A percentile compares a stretch with the other conserved stretches of the same genome.
These are phyloP conservation scores for Boechera retrofracta DNA, from an alignment of 345 rosid species.

Conservation along the genomic window DNA sequence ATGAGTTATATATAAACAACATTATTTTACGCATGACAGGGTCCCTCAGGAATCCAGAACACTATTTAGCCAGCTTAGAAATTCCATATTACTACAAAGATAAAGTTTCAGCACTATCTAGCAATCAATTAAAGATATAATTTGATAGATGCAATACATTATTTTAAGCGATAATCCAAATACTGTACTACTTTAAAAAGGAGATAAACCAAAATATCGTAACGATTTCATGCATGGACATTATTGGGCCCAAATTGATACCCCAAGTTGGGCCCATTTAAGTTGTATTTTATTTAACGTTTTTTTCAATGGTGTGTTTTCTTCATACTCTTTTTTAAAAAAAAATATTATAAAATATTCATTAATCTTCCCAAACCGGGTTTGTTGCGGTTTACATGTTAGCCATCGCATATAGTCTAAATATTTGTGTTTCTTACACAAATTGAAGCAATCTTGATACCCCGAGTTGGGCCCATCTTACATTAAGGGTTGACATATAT, in stretches of 20 bases:
- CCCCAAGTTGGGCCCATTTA: neutral
- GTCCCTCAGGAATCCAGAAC: conserved; percentile 25
- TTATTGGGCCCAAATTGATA: conserved; percentile 2
- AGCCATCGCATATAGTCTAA: too few species aligned
- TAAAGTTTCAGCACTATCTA: conserved; percentile 10
- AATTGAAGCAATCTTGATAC: too few species aligned
- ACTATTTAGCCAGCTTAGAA: conserved; percentile 34
- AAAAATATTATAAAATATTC: too few species aligned
- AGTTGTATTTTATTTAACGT: neutral
- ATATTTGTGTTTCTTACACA: too few species aligned
- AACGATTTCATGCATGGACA: neutral
- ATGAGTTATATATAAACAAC: neutral
- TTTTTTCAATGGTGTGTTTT: too few species aligned
- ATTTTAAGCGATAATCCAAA: neutral
- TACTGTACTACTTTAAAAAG: neutral
- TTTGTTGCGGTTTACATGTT: too few species aligned
- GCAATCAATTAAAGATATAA: neutral
- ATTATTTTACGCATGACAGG: conserved; percentile 1
- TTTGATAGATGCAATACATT: neutral
- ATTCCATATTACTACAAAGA: conserved; percentile 21
- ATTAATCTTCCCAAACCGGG: too few species aligned
- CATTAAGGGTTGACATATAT: too few species aligned
- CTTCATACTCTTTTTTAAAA: too few species aligned
- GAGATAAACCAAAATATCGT: neutral
- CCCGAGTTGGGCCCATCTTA: too few species aligned